These are phyloP conservation scores for Apium graveolens DNA, from an alignment of 129 eudicot species.

Conservation along the genomic window DNA sequence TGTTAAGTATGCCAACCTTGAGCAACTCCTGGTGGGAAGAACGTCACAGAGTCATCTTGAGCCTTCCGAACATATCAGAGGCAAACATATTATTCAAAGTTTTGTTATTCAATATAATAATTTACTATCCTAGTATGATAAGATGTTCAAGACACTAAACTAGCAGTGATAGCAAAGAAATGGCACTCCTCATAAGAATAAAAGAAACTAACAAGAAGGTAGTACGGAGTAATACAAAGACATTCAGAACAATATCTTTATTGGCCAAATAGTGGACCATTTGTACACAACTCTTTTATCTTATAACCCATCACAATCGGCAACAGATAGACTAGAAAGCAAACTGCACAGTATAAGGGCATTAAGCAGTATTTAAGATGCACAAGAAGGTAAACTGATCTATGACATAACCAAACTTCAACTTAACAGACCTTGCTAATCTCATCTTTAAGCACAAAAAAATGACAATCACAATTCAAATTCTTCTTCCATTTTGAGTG, in stretches of 20 bases:
- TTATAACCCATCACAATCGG: constrained; percentile 7
- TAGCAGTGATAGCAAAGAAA: neutral
- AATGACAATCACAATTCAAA: constrained; percentile 32
- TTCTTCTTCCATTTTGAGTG: constrained; percentile 47
- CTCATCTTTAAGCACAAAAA: neutral
- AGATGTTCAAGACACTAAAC: neutral
- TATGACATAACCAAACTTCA: constrained; percentile 1
- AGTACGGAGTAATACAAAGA: neutral
- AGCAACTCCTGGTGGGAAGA: neutral
- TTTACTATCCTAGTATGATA: neutral
- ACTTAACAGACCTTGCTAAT: neutral
- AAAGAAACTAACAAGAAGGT: neutral
- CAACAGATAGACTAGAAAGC: neutral
- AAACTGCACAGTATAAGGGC: constrained; percentile 13
- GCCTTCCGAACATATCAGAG: neutral
- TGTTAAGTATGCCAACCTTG: neutral
- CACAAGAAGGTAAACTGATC: neutral
- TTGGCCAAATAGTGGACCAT: neutral
- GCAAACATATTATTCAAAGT: neutral
- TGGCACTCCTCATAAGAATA: neutral
- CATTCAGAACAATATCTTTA: neutral
- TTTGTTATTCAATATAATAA: neutral
- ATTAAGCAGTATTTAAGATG: constrained; percentile 5
- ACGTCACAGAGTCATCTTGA: neutral
- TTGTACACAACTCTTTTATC: constrained; percentile 2